Evolutionary conservation across 208 protist genomes (phyloP), one percentile per base, ranked within the genome.

Genomic region (Crithidia expoeki): DNA sequence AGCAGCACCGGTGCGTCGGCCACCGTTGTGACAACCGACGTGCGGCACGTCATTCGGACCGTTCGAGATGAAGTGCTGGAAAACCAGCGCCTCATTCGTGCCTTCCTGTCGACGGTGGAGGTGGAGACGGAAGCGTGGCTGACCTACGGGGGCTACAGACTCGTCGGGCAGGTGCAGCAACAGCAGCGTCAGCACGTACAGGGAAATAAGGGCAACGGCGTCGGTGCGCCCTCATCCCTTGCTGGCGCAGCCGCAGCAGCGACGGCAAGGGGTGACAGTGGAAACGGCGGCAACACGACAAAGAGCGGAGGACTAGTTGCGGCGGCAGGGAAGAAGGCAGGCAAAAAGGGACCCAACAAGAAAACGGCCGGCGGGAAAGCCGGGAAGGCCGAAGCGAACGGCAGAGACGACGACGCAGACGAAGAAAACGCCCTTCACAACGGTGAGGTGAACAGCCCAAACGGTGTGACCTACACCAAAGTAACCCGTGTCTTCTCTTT

Each of bases 401-500:
- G 19, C 40, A 61, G 53, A 10, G 63, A 59, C 28, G 58, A 51
- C 40, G 65, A 25, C 23, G 11, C 34, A 6, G 53, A 36, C 21
- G 58, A 30, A 9, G 46, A 42, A 14, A 60, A 46, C 6, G 46
- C 60, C 2, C 28, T 7, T 1, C 42, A 27, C n/a, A 36, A 58
- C 47, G 55, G 23, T 44, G 63, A 74, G 32, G 63, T 11, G n/a
- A 16, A 0, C 0, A 44, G 40, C 9, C 6, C 67, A 9, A 61
- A 7, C 23, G 28, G 11, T 19, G 46, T 61, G 28, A 58, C 67
- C 17, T 78, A 82, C 66, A 68, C 67, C 25, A 58, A 61, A 25
- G 60, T 74, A 16, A 49, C 57, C 25, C 80, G 84, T 25, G 64
- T 75, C 7, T 92, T 85, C 83, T 86, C 66, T 30, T 28, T 60